A percentile compares a stretch with the other conserved stretches of the same genome.
Conservation (phyloP, 176 grass and related monocot species). For the Bolboschoenus planiculmis region DNA sequence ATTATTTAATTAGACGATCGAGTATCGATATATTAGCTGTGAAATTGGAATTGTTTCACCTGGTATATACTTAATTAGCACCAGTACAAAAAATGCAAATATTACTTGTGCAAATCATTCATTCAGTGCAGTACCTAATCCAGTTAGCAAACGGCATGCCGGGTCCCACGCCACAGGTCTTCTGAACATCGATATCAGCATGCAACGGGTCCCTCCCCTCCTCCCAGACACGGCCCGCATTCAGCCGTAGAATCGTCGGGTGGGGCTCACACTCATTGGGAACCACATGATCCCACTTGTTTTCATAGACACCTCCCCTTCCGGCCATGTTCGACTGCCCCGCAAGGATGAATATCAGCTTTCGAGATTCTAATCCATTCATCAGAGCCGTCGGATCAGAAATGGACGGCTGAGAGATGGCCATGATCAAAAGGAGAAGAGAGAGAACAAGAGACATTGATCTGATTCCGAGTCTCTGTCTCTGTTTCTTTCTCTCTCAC, state of each 20-base stretch:
- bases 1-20: no score
- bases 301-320: constrained; percentile 44
- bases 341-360: constrained; percentile 63
- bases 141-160: constrained; percentile 67
- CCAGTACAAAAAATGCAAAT: neutral
- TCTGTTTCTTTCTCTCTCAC: neutral
- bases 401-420: neutral
- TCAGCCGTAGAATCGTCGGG: constrained; percentile 43
- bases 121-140: constrained; percentile 30
- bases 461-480: neutral
- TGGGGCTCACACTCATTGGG: constrained; percentile 38
- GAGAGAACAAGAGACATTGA: constrained; percentile 11
- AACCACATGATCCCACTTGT: constrained; percentile 48
- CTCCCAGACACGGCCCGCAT: constrained; percentile 43
- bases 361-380: constrained; percentile 9
- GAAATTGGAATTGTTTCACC: neutral
- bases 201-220: constrained; percentile 64
- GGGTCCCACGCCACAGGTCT: constrained; percentile 70
- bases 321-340: constrained; percentile 95
- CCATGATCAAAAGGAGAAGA: neutral
- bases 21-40: neutral
- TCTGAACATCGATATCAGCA: constrained; percentile 57
- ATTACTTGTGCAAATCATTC: neutral
- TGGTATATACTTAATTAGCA: neutral
- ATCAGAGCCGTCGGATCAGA: constrained; percentile 10